Base-by-base conservation (phyloP, 2,329 filamentous ascomycete genomes). In the Leptographium galeiforme region DNA sequence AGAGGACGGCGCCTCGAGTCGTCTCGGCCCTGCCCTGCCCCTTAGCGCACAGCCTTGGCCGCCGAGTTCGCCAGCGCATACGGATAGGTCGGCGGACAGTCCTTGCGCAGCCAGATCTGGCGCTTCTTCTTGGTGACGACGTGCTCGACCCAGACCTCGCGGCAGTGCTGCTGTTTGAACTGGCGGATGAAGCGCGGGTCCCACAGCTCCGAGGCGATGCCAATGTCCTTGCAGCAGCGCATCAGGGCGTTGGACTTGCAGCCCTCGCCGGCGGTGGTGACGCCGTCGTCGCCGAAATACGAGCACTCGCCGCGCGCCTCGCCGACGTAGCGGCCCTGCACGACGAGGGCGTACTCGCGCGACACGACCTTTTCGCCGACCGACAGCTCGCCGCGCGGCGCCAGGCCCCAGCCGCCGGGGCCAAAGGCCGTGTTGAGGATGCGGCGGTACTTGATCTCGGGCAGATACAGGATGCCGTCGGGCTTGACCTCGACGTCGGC, bases 231-330 rank as follows among this genome's bases (percentile, higher is more conserved):
- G 75, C 93, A 97, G 77, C 91, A 97, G 55, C 93, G 87, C 83
- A 97, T 94, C 60, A 98, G 76, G 13, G 93, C 93, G 66, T 98
- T 98, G 58, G 89, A 95, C 71, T 96, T 96, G 77, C 89, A 95
- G 52, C 93, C 93, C 70, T 98, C 93, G 56, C 90, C 90, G 40
- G 93, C 90, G 1, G 90, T 95, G 32, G 93, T 89, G 58, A 98
- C 89, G 53, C 86, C 85, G 61, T 96, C 90, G 38, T 88, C 81
- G 61, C 79, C 81, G 71, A 97, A 98, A 71, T 94, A 98, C 60
- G 87, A 81, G 73, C 95, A 91, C 69, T 97, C 93, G 65, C 93
- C 93, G 60, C 93, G 86, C 1, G 93, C 89, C 61, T 97, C 86
- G 33, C 86, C 89, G 46, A 97, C 87, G 59, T 96, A 85, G 57